Evolutionary conservation across 164 flowering plant species (phyloP).

Genomic region (Aristolochia contorta): DNA sequence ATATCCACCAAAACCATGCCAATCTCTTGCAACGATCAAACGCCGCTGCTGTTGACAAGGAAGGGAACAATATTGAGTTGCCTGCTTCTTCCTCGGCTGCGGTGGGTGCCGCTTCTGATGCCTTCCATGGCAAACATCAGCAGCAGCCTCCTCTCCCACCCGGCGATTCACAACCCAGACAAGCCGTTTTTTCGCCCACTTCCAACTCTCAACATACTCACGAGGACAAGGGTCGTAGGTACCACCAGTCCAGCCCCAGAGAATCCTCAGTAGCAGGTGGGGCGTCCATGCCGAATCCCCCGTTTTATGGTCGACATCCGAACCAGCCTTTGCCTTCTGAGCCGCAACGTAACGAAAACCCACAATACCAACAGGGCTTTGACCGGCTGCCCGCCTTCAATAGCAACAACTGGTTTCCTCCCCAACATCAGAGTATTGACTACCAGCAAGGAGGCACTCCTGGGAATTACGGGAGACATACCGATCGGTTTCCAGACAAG

Average conservation of each 20-base stretch:
- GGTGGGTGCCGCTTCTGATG: slow-evolving; percentile 10
- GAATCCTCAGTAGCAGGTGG: slow-evolving; percentile 47
- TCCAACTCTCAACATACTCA: slow-evolving; percentile 45
- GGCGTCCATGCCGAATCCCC: slow-evolving; percentile 6
- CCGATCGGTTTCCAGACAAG: slow-evolving; percentile 41
- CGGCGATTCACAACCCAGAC: slow-evolving; percentile 37
- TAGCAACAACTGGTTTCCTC: slow-evolving; percentile 5
- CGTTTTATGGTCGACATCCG: slow-evolving; percentile 34
- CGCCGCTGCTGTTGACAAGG: slow-evolving; percentile 54
- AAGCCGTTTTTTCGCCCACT: slow-evolving; percentile 41
- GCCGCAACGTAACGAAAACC: slow-evolving; percentile 24
- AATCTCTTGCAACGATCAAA: slow-evolving; percentile 45
- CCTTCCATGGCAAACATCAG: slow-evolving; percentile 24
- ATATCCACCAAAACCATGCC: slow-evolving; percentile 60
- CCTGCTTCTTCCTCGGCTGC: slow-evolving; percentile 6
- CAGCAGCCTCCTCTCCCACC: slow-evolving; percentile 46
- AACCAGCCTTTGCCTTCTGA: slow-evolving; percentile 29
- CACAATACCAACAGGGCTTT: slow-evolving; percentile 34
- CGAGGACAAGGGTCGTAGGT: slow-evolving; percentile 48
- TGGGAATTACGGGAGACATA: slow-evolving; percentile 29
- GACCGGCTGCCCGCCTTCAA: slow-evolving; percentile 21
- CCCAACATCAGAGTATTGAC: slow-evolving; percentile 30
- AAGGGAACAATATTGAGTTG: slow-evolving; percentile 48
- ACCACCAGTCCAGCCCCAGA: slow-evolving; percentile 15
- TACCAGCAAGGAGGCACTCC: slow-evolving; percentile 18